phyloP scores from a whole-genome alignment of 345 rosid genomes.

The Lagerstroemia speciosa region DNA sequence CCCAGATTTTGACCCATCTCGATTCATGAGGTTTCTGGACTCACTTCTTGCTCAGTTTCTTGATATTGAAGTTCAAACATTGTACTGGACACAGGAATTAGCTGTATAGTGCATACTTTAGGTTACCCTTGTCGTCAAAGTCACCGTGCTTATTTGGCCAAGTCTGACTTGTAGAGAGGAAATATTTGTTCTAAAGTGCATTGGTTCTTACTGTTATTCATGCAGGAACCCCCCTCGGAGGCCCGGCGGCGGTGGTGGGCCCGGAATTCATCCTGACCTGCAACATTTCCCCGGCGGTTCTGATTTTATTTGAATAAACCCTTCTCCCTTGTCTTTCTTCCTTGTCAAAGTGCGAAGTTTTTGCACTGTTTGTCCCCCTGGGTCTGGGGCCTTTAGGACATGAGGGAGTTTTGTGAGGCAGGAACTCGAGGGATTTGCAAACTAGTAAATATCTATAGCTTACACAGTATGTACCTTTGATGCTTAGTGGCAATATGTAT shows the following conservation, averaged over 20 bases:
- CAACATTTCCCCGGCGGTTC: constrained; percentile 46
- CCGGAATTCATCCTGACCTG: constrained; percentile 66
- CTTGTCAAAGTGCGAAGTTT: background rate
- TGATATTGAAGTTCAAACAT: background rate
- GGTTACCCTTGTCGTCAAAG: background rate
- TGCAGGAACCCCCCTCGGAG: constrained; percentile 41
- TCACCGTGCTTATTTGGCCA: background rate
- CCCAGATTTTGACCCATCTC: constrained; percentile 76
- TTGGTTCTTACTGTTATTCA: background rate
- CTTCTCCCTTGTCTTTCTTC: background rate
- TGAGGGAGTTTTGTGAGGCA: background rate
- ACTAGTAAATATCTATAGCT: background rate
- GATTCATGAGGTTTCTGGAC: constrained; percentile 50
- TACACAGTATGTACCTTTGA: background rate
- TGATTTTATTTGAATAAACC: constrained; percentile 33
- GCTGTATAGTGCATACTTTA: too few relatives aligned
- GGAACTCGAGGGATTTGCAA: background rate
- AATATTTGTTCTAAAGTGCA: background rate
- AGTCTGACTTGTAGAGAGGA: background rate
- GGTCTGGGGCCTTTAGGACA: background rate
- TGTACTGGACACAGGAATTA: too few relatives aligned
- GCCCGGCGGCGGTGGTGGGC: constrained; percentile 16
- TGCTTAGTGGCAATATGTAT: too few relatives aligned
- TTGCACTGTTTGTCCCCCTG: background rate
- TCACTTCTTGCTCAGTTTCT: background rate